A percentile compares a stretch with the other conserved stretches of the same genome.
Conservation (phyloP, 2,329 filamentous ascomycete species). For the Dothistroma septosporum region DNA sequence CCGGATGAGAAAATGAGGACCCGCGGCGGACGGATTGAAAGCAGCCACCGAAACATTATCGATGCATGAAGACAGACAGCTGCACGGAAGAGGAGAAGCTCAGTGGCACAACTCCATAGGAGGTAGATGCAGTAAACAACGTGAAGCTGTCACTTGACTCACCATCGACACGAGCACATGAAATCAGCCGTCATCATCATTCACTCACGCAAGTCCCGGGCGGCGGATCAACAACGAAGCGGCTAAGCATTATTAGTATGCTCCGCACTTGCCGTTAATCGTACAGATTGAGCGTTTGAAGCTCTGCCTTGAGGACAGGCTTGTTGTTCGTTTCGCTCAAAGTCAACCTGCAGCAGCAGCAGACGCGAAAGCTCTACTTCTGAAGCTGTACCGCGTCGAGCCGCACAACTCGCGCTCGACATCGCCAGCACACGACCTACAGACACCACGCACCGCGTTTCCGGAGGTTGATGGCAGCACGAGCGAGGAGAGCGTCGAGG, state of each 20-base stretch:
- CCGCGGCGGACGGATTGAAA: neutral
- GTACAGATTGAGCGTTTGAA: neutral
- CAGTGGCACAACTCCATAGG: neutral
- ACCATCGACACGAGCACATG: neutral
- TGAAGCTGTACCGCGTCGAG: neutral
- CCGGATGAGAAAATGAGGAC: neutral
- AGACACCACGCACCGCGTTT: neutral
- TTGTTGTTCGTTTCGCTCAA: neutral
- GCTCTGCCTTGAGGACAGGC: neutral
- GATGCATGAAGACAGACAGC: neutral
- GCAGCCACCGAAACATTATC: neutral
- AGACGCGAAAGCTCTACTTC: neutral
- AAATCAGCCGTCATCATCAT: neutral
- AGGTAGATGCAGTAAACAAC: neutral
- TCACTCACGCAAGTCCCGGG: neutral
- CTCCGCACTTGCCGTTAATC: neutral
- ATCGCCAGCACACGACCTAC: neutral
- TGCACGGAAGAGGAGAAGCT: neutral
- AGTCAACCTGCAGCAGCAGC: neutral
- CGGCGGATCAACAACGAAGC: neutral
- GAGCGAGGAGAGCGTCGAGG: neutral
- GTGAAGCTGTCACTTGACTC: neutral
- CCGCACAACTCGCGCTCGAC: neutral
- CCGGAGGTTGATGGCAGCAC: neutral
- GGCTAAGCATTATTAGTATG: neutral